Evolutionary conservation across 208 protist genomes (phyloP), one percentile per base, ranked within the genome.

Genomic region (Trypanosoma avium): DNA sequence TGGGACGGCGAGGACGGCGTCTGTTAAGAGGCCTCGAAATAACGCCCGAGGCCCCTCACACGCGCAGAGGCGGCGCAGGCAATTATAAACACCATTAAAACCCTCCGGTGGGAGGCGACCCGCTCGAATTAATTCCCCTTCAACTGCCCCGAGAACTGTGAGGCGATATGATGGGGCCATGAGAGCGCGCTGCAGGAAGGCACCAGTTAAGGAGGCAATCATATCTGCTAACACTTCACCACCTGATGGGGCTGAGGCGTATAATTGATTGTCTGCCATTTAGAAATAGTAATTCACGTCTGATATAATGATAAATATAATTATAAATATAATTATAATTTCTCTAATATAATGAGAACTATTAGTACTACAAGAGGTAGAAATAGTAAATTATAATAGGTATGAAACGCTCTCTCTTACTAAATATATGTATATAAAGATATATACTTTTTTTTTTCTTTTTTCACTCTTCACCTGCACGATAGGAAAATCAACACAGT

Each of bases 121-220:
- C 57, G 88, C 77, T 12, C 77, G 79, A 26, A 85, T 69, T 42
- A 95, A 59, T 75, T 95, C 85, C 0, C 84, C 84, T 58, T 95
- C 85, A 50, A 93, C 86, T 4, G 84, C 72, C 7, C 82, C 77
- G 22, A 95, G 58, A 21, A 88, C 57, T 58, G 81, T 83, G 32
- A 88, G 57, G 7, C 89, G 89, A 38, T 90, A 77, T 15, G 77
- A 63, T 12, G 89, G 89, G 10, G 77, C 67, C 52, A 75, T 70
- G 2, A 92, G 38, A n/a, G 61, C 62, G 61, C 86, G 77, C 78
- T 90, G 81, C 15, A 82, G 4, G 26, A 91, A 78, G 30, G 84
- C 75, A 46, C 84, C 68, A 56, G 73, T 49, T 22, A 77, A 53
- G 24, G 72, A 73, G n/a, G 84, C 52, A n/a, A 68, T 30, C 45